These are phyloP conservation scores for Berberis vulgaris DNA, from an alignment of 164 flowering plant genomes.

Conservation along the genomic window DNA sequence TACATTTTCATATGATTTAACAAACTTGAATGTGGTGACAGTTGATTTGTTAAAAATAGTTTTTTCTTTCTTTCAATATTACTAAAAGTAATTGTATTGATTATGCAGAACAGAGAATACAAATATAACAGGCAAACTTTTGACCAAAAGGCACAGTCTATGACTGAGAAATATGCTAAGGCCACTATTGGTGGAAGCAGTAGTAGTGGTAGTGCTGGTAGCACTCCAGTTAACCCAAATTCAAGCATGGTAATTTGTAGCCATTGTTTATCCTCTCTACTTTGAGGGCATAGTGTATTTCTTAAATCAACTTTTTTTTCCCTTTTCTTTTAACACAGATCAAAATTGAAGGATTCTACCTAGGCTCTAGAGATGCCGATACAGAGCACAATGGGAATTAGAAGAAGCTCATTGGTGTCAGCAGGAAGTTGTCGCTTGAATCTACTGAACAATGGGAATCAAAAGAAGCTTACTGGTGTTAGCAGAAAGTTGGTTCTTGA, in stretches of 20 bases:
- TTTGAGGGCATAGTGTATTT: neutral
- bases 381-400: slow-evolving; percentile 3
- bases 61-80: neutral
- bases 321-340: slow-evolving; percentile 17
- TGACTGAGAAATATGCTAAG: slow-evolving; percentile 74
- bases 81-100: neutral
- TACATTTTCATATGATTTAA: slow-evolving; percentile 2
- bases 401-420: slow-evolving; percentile 12
- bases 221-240: slow-evolving; percentile 9
- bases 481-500: too few species aligned
- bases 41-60: neutral
- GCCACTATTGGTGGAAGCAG: slow-evolving; percentile 21
- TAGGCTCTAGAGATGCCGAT: slow-evolving; percentile 11
- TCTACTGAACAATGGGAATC: slow-evolving; percentile 10
- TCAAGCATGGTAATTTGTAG: slow-evolving; percentile 14
- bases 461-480: too few species aligned
- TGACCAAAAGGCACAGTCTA: slow-evolving; percentile 66
- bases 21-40: neutral
- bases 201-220: slow-evolving; percentile 17
- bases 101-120: slow-evolving; percentile 74
- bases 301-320: neutral
- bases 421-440: slow-evolving; percentile 29
- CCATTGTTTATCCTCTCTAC: neutral
- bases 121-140: slow-evolving; percentile 74
- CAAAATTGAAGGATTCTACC: slow-evolving; percentile 17